Percentiles rank a stretch among this genome's conserved stretches.
These are phyloP conservation scores for Chlamydomonas reinhardtii DNA, from an alignment of 163 green algal genomes.

Conservation along the genomic window DNA sequence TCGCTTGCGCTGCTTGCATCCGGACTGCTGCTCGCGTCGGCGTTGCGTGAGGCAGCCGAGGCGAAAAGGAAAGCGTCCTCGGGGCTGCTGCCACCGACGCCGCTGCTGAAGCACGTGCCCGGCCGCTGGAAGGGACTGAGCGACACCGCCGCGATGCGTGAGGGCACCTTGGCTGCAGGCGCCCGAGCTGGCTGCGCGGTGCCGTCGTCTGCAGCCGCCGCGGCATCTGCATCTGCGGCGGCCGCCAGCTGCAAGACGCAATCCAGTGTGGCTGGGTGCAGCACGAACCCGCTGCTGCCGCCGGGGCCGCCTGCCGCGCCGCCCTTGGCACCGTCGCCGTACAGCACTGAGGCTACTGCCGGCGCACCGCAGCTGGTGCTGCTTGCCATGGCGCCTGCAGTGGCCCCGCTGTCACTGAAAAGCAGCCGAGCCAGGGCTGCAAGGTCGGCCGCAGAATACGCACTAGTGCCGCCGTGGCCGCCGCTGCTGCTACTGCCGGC, in stretches of 20 bases:
- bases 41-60: too few species aligned
- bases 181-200: too few species aligned
- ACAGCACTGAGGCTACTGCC: neutral
- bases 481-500: too few species aligned
- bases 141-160: constrained; percentile 25
- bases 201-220: constrained; percentile 4
- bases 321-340: neutral
- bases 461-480: too few species aligned
- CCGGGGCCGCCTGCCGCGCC: neutral
- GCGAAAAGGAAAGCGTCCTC: neutral
- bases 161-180: constrained; percentile 5
- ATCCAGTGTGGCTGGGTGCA: constrained; percentile 70
- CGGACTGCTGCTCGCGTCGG: too few species aligned
- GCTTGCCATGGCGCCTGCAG: neutral
- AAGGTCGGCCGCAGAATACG: too few species aligned
- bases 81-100: neutral
- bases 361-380: too few species aligned
- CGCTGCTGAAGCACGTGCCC: neutral
- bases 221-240: constrained; percentile 14
- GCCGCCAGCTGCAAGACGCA: constrained; percentile 65
- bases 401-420: neutral
- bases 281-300: constrained; percentile 14
- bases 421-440: too few species aligned
- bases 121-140: neutral
- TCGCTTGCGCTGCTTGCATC: too few species aligned